phyloP scores from a whole-genome alignment of 371 early-diverging fungal genomes.

The Smittium culicis region DNA sequence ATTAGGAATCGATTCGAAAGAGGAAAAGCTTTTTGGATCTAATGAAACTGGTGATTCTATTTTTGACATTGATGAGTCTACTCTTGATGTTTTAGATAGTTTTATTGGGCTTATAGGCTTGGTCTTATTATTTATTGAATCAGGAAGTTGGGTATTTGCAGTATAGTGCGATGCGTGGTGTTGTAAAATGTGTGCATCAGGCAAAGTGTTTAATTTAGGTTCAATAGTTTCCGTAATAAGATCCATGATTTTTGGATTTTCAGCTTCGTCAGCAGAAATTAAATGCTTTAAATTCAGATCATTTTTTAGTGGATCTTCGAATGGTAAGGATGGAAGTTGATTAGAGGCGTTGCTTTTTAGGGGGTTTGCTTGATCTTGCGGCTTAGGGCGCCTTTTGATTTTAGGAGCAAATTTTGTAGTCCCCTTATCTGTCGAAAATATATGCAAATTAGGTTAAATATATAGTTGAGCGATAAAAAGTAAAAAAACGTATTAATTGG shows the following conservation, averaged over 20 bases:
- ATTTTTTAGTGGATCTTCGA: not conserved
- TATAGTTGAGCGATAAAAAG: not conserved
- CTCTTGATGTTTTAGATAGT: no score
- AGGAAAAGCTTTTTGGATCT: no score
- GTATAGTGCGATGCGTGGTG: no score
- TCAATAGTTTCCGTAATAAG: not conserved
- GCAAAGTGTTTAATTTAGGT: not conserved
- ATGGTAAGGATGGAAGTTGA: not conserved
- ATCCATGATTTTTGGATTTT: not conserved
- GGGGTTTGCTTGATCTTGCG: not conserved
- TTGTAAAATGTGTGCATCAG: not conserved
- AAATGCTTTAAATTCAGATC: not conserved
- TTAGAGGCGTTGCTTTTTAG: not conserved
- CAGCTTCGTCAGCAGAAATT: not conserved
- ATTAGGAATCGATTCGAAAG: no score
- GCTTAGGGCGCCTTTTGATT: not conserved
- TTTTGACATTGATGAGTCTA: no score
- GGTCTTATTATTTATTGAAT: no score
- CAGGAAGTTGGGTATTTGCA: no score
- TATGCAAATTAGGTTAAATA: not conserved
- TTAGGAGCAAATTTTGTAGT: slow-evolving; percentile 10
- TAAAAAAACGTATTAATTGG: not conserved
- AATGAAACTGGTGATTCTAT: no score
- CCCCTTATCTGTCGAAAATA: slow-evolving; percentile 8
- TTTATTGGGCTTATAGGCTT: no score